Percentiles rank a stretch among this genome's conserved stretches.
Conservation (phyloP, 169 alveolate genomes). For the Plasmodium adleri region DNA sequence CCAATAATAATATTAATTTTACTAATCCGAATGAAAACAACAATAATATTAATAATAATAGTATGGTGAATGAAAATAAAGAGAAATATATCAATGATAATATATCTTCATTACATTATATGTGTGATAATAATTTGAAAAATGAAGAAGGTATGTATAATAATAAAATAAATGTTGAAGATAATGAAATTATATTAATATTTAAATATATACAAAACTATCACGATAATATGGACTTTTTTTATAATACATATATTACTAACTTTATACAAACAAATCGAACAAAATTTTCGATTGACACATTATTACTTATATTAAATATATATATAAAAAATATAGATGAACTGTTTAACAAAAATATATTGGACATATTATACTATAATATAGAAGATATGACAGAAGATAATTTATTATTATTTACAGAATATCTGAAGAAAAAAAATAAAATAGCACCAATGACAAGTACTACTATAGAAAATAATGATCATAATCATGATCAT, state of each 20-base stretch:
- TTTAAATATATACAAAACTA: constrained; percentile 69
- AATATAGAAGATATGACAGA: constrained; percentile 61
- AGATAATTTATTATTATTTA: constrained; percentile 23
- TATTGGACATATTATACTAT: constrained; percentile 11
- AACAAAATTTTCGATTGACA: constrained; percentile 35
- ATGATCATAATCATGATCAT: neutral
- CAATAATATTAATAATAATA: neutral
- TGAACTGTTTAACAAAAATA: constrained; percentile 10
- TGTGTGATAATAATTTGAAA: neutral
- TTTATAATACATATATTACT: constrained; percentile 25
- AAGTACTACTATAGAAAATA: neutral
- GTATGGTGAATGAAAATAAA: neutral
- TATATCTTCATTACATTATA: neutral
- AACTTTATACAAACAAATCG: constrained; percentile 27
- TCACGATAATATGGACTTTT: constrained; percentile 58
- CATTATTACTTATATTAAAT: constrained; percentile 31
- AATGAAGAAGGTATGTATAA: neutral
- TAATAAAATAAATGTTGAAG: neutral
- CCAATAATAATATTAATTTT: neutral
- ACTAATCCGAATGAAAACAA: neutral
- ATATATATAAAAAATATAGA: constrained; percentile 32
- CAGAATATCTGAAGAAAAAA: constrained; percentile 37
- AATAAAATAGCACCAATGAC: neutral
- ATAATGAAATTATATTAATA: constrained; percentile 38
- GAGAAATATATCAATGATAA: neutral